phyloP scores from a whole-genome alignment of 23 red algal species.

The Pyropia haitanensis region DNA sequence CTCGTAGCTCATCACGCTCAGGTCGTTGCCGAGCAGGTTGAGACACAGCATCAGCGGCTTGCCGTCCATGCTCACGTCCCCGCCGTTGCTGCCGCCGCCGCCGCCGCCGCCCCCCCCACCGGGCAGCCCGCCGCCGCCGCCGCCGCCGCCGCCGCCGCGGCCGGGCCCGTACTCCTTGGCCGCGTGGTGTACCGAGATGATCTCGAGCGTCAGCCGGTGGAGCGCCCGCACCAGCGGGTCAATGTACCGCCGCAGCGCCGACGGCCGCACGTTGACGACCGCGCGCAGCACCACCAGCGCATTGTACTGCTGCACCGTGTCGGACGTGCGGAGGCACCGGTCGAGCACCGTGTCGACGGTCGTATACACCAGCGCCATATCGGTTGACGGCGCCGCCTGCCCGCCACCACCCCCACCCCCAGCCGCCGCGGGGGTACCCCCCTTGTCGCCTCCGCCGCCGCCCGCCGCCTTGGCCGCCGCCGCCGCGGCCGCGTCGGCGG shows the following conservation, averaged over 20 bases:
- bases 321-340: too few species aligned
- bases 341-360: too few species aligned
- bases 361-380: too few species aligned
- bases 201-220: slow-evolving; percentile 38
- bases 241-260: slow-evolving; percentile 15
- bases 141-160: background rate
- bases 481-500: too few species aligned
- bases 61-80: slow-evolving; percentile 17
- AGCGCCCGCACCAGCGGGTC: slow-evolving; percentile 26
- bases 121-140: background rate
- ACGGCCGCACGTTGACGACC: slow-evolving; percentile 10
- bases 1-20: slow-evolving; percentile 17
- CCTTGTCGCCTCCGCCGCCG: too few species aligned
- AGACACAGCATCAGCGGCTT: slow-evolving; percentile 38
- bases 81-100: background rate
- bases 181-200: slow-evolving; percentile 1
- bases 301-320: too few species aligned
- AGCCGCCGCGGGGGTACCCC: too few species aligned
- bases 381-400: too few species aligned
- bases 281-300: slow-evolving; percentile 34
- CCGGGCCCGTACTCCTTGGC: background rate
- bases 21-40: slow-evolving; percentile 32
- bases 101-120: slow-evolving; percentile 4
- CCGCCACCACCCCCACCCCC: too few species aligned
- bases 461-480: too few species aligned